Conservation (phyloP, 176 grass and related monocot genomes). For the Sorghum bicolor region Sorghum_bicolor_NCBIv3 NC_012877.2:60843501-60844000, state of each 20-base stretch:
- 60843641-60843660: constrained; percentile 22
- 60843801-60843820: neutral
- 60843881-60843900: constrained; percentile 91
- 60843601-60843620: constrained; percentile 8
- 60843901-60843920: constrained; percentile 98
- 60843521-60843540: constrained; percentile 1
- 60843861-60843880: constrained; percentile 95
- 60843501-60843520: constrained; percentile 5
- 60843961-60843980: constrained; percentile 45
- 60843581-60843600: constrained; percentile 4
- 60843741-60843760: constrained; percentile 94
- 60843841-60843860: neutral
- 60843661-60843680: constrained; percentile 98
- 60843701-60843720: constrained; percentile 96
- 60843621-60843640: neutral
- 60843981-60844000: constrained; percentile 22
- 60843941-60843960: constrained; percentile 93
- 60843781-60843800: constrained; percentile 16
- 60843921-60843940: constrained; percentile 94
- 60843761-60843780: constrained; percentile 62
- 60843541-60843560: constrained; percentile 19
- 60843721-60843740: constrained; percentile 97
- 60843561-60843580: neutral
- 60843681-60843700: constrained; percentile 98
- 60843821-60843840: constrained; percentile 13